Percentiles rank a stretch among this genome's conserved stretches.
These are phyloP conservation scores for Orbilia javanica DNA, from an alignment of 2,329 filamentous ascomycete species.

Conservation along the genomic window DNA sequence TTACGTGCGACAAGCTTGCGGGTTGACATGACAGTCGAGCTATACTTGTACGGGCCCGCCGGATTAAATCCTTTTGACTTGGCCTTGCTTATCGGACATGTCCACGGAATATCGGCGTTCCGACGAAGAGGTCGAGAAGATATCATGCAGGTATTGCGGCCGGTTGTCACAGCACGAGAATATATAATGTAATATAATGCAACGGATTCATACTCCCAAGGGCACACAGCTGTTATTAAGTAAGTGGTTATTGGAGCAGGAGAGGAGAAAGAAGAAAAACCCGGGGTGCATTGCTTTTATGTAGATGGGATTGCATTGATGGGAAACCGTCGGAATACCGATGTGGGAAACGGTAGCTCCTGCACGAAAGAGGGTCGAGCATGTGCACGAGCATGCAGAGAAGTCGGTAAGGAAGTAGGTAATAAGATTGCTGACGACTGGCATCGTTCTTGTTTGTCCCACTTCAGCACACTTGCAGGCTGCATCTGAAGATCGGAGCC, in stretches of 20 bases:
- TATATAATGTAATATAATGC: neutral
- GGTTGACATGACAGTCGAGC: neutral
- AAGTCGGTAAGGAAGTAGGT: neutral
- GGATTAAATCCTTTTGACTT: constrained; percentile 10
- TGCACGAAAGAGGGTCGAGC: constrained; percentile 18
- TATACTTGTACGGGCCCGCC: neutral
- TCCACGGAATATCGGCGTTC: constrained; percentile 30
- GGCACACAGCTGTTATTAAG: neutral
- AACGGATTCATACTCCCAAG: neutral
- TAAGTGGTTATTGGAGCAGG: neutral
- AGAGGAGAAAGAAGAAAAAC: neutral
- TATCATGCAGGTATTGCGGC: constrained; percentile 9
- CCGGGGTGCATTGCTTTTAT: constrained; percentile 13
- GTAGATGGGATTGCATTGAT: constrained; percentile 4
- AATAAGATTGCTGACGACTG: neutral
- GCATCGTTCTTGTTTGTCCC: constrained; percentile 1
- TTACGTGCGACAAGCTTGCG: constrained; percentile 3
- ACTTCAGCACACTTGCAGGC: constrained; percentile 34
- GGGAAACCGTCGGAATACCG: constrained; percentile 13
- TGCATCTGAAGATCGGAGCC: constrained; percentile 49
- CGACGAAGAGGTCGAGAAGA: constrained; percentile 8
- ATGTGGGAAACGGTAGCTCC: constrained; percentile 14
- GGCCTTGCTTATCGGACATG: constrained; percentile 6
- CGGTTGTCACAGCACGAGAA: constrained; percentile 24
- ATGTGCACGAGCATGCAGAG: constrained; percentile 8